phyloP scores from a whole-genome alignment of 169 alveolate species.

The Plasmodium billcollinsi region DNA sequence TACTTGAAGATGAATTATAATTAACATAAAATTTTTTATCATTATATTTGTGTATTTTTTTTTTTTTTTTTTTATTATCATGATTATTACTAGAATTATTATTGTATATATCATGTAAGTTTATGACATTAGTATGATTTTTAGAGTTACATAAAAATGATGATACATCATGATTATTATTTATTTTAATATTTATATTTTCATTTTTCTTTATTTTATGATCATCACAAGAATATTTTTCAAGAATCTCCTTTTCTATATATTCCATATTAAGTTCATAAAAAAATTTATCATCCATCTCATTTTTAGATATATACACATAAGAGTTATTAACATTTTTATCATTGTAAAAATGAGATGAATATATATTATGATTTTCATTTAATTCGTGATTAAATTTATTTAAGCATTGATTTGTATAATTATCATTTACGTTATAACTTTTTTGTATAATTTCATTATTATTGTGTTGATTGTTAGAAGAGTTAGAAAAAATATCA shows the following conservation, averaged over 20 bases:
- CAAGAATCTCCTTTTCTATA: slow-evolving; percentile 40
- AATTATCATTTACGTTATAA: too few relatives aligned
- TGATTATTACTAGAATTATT: not conserved
- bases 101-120: too few relatives aligned
- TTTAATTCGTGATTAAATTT: not conserved
- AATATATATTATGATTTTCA: not conserved
- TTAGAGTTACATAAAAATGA: too few relatives aligned
- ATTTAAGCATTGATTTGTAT: too few relatives aligned
- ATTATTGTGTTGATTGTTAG: not conserved
- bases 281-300: not conserved
- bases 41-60: slow-evolving; percentile 10
- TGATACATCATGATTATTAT: too few relatives aligned
- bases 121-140: too few relatives aligned
- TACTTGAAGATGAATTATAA: slow-evolving; percentile 13
- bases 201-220: not conserved
- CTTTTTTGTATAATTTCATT: not conserved
- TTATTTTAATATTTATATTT: not conserved
- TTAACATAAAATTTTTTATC: slow-evolving; percentile 57
- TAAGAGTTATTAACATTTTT: slow-evolving; percentile 5
- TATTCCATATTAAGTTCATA: slow-evolving; percentile 29
- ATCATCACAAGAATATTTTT: not conserved
- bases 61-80: not conserved
- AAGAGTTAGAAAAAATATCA: slow-evolving; percentile 17
- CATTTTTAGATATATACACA: not conserved
- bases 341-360: not conserved